Evolutionary conservation across 192 early-diverging fungal genomes (phyloP).

Genomic region (Pilobolus umbonatus): DNA sequence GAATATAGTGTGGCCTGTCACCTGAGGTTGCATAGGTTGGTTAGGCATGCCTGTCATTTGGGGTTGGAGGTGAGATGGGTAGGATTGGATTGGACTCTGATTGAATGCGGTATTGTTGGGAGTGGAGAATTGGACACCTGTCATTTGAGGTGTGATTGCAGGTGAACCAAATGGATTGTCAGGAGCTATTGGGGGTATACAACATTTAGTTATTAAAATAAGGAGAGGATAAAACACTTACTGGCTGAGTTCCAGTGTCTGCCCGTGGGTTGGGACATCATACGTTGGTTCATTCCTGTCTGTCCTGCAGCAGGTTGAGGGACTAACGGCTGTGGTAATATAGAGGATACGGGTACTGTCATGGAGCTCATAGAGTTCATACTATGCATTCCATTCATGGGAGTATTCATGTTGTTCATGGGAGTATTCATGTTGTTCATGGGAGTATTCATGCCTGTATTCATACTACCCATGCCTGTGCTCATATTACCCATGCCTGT

Average conservation of each 20-base stretch:
- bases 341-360: constrained; percentile 14
- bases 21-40: background rate
- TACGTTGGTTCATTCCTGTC: constrained; percentile 24
- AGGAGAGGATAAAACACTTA: too few species aligned
- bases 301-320: constrained; percentile 27
- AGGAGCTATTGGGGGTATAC: too few species aligned
- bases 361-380: constrained; percentile 13
- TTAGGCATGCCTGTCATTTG: constrained; percentile 16
- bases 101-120: constrained; percentile 16
- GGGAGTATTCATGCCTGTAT: background rate
- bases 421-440: background rate
- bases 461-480: constrained; percentile 31
- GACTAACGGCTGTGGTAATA: constrained; percentile 19
- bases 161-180: constrained; percentile 36
- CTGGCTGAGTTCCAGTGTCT: constrained; percentile 37
- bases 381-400: too few species aligned
- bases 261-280: constrained; percentile 37
- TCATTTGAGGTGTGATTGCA: constrained; percentile 18
- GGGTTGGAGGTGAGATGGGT: constrained; percentile 8
- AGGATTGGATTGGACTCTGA: constrained; percentile 9
- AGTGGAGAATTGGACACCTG: constrained; percentile 30
- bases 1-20: constrained; percentile 10
- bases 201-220: background rate
- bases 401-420: too few species aligned
- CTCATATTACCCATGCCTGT: too few species aligned